These are phyloP conservation scores for Harrya chromipes DNA, from an alignment of 768 basidiomycete genomes.

Conservation along the genomic window DNA sequence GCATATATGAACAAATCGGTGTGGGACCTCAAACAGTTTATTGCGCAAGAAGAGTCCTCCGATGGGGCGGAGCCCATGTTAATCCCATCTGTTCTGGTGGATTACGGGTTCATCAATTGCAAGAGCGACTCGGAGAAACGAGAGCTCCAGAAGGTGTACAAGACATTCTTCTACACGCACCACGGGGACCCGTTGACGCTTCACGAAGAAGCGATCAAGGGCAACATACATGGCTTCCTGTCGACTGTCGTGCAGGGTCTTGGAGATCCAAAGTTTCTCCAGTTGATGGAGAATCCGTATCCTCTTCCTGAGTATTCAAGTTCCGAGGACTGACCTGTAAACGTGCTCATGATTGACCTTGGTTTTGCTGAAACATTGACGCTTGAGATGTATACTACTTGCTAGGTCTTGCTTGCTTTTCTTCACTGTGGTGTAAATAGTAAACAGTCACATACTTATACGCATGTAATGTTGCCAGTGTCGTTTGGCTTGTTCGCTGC, in stretches of 20 bases:
- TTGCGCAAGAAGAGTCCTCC: neutral
- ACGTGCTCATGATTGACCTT: no score
- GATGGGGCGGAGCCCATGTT: neutral
- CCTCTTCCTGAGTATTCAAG: conserved; percentile 9
- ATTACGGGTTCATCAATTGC: conserved; percentile 18
- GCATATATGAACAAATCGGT: conserved; percentile 8
- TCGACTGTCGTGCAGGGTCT: conserved; percentile 13
- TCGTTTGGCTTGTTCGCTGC: no score
- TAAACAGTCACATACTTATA: no score
- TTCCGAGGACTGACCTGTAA: no score
- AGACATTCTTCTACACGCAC: conserved; percentile 26
- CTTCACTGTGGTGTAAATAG: no score
- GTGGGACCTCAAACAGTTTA: conserved; percentile 10
- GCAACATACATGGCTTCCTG: conserved; percentile 31
- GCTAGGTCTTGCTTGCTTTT: no score
- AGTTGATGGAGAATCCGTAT: conserved; percentile 34
- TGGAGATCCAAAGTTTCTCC: conserved; percentile 24
- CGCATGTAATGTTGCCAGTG: no score
- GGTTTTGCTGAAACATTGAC: no score
- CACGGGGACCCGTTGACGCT: conserved; percentile 31
- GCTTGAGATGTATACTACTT: no score
- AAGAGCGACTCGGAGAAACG: conserved; percentile 2
- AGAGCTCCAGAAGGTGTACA: conserved; percentile 34
- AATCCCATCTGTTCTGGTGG: neutral
- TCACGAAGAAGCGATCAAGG: conserved; percentile 35